Conservation (phyloP, 192 early-diverging fungal species). For the Backusella tuberculispora region DNA sequence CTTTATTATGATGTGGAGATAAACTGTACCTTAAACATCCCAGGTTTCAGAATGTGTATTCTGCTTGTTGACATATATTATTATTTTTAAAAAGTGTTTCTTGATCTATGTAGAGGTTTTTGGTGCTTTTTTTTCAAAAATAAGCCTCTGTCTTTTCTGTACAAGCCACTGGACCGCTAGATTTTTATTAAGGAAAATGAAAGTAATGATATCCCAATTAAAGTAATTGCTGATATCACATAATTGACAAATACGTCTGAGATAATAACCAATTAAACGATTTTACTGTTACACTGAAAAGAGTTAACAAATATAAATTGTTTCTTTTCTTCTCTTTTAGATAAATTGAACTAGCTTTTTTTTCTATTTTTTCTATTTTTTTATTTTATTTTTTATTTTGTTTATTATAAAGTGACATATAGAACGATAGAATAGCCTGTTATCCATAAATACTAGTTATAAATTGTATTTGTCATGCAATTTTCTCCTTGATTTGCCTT, state of each 20-base stretch:
- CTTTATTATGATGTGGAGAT: conserved; percentile 3
- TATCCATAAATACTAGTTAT: background rate
- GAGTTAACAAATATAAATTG: background rate
- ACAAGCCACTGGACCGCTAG: conserved; percentile 16
- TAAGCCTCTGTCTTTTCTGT: background rate
- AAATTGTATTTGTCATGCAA: background rate
- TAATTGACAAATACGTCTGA: background rate
- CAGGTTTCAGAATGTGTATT: background rate
- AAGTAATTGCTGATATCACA: background rate
- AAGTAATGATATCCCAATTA: conserved; percentile 9
- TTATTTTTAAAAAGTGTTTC: background rate
- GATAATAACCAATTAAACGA: background rate
- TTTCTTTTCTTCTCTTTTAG: background rate
- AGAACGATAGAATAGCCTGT: background rate
- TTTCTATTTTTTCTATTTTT: background rate
- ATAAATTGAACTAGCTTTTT: background rate
- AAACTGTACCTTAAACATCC: conserved; percentile 6
- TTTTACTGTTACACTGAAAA: background rate
- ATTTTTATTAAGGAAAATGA: background rate
- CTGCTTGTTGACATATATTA: background rate
- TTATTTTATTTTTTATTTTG: background rate
- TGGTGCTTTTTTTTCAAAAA: background rate
- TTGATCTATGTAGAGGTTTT: background rate
- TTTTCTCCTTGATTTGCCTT: background rate
- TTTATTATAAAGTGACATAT: background rate